These are phyloP conservation scores for Colletotrichum filicis DNA, from an alignment of 2,329 filamentous ascomycete genomes.

Conservation along the genomic window DNA sequence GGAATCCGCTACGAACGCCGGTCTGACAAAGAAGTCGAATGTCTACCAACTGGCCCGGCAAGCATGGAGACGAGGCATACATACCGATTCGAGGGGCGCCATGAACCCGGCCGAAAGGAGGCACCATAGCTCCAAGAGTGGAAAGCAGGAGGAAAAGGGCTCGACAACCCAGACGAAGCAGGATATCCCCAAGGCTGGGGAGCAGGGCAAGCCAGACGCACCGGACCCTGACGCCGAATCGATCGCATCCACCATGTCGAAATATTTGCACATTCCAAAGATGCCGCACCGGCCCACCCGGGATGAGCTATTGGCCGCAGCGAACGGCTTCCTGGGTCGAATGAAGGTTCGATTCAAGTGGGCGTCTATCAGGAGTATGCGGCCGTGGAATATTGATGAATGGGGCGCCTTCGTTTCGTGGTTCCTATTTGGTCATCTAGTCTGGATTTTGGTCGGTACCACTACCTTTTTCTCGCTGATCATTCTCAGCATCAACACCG, in stretches of 20 bases:
- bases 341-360: slow-evolving; percentile 95
- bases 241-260: slow-evolving; percentile 64
- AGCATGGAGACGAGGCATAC: slow-evolving; percentile 48
- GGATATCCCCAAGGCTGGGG: slow-evolving; percentile 26
- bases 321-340: slow-evolving; percentile 92
- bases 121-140: slow-evolving; percentile 44
- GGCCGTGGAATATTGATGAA: slow-evolving; percentile 96
- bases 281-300: slow-evolving; percentile 91
- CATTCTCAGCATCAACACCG: slow-evolving; percentile 93
- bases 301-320: slow-evolving; percentile 90
- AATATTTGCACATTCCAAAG: slow-evolving; percentile 71
- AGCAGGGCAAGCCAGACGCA: slow-evolving; percentile 35
- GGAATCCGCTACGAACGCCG: slow-evolving; percentile 46
- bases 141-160: slow-evolving; percentile 35
- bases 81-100: slow-evolving; percentile 41
- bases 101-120: slow-evolving; percentile 41
- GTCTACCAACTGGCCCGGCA: slow-evolving; percentile 49
- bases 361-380: slow-evolving; percentile 92
- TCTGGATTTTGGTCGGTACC: slow-evolving; percentile 96
- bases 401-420: slow-evolving; percentile 95
- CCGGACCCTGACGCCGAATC: slow-evolving; percentile 50
- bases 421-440: slow-evolving; percentile 91
- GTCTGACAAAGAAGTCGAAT: slow-evolving; percentile 43
- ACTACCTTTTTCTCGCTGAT: slow-evolving; percentile 96
- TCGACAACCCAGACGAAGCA: slow-evolving; percentile 11